phyloP scores from a whole-genome alignment of 202 grass and related monocot genomes.

The Carex arenaria region DNA sequence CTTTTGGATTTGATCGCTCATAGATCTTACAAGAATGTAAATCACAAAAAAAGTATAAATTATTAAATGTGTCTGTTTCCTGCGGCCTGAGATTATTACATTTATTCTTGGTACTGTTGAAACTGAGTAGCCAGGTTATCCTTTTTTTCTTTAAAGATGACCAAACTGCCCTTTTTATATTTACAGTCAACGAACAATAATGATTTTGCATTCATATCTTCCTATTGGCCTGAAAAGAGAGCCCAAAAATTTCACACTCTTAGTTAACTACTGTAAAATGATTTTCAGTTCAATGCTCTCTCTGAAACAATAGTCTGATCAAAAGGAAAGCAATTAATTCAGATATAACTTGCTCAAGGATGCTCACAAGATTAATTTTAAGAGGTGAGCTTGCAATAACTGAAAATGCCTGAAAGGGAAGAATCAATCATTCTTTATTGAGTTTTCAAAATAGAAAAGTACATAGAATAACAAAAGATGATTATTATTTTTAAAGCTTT shows the following conservation, averaged over 20 bases:
- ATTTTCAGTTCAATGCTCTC: not conserved
- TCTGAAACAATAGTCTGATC: conserved; percentile 11
- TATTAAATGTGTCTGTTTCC: not conserved
- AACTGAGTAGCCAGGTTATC: not conserved
- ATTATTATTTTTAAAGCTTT: not conserved
- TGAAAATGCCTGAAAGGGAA: conserved; percentile 71
- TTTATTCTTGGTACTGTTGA: not conserved
- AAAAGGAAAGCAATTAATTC: conserved; percentile 76
- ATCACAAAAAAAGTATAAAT: not conserved
- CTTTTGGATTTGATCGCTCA: conserved; percentile 21
- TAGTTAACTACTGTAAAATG: not conserved
- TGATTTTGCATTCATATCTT: not conserved
- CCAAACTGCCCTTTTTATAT: not conserved
- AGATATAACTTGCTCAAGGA: conserved; percentile 93
- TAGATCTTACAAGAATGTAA: conserved; percentile 1
- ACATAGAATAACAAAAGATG: not conserved
- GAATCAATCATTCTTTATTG: conserved; percentile 1
- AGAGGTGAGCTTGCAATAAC: conserved; percentile 93
- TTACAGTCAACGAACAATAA: no score
- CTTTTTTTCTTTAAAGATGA: not conserved
- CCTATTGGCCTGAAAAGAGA: conserved; percentile 68
- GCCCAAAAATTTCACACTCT: not conserved
- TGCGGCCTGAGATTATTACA: not conserved
- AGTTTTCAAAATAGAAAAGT: not conserved
- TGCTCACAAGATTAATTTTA: conserved; percentile 72